A percentile compares a stretch with the other conserved stretches of the same genome.
Conservation (phyloP, 768 basidiomycete species). For the Lactarius quietus region DNA sequence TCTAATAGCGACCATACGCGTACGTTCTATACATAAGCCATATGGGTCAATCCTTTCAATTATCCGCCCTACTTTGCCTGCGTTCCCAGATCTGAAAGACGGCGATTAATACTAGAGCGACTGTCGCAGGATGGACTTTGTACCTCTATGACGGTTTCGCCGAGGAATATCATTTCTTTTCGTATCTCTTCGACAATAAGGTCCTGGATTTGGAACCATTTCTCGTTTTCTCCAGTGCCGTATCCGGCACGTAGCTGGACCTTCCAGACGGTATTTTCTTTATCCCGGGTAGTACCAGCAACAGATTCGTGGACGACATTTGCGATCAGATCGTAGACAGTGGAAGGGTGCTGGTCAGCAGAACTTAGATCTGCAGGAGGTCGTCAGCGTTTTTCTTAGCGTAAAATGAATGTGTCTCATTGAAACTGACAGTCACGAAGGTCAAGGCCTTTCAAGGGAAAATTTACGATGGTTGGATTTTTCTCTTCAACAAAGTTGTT, state of each 20-base stretch:
- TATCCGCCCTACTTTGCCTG: neutral
- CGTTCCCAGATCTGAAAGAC: constrained; percentile 24
- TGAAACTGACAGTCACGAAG: constrained; percentile 78
- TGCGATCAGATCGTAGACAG: constrained; percentile 89
- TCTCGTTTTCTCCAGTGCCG: constrained; percentile 78
- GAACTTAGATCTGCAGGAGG: constrained; percentile 68
- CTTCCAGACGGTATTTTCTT: constrained; percentile 91
- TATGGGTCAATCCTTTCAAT: neutral
- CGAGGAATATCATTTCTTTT: constrained; percentile 96
- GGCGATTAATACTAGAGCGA: constrained; percentile 5
- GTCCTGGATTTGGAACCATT: constrained; percentile 97
- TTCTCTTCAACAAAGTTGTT: constrained; percentile 98
- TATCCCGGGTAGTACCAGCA: constrained; percentile 92
- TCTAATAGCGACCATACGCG: neutral
- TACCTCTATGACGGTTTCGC: constrained; percentile 95
- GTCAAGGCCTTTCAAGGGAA: constrained; percentile 90
- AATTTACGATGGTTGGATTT: constrained; percentile 98
- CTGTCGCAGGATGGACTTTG: constrained; percentile 7
- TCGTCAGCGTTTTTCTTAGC: neutral
- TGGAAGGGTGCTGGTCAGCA: constrained; percentile 52
- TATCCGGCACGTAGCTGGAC: constrained; percentile 75
- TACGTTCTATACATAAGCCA: neutral
- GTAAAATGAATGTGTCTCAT: neutral
- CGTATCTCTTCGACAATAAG: constrained; percentile 94
- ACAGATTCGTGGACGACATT: constrained; percentile 95